Evolutionary conservation across 345 rosid species (phyloP).

Genomic region (thale cress (Arabidopsis thaliana)): TAIR10.1 NC_003076.8:20454501-20455000

Average conservation of each 20-base stretch:
- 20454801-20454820: neutral
- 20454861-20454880: too few relatives aligned
- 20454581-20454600: neutral
- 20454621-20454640: neutral
- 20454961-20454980: too few relatives aligned
- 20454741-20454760: neutral
- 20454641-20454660: neutral
- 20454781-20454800: neutral
- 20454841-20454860: neutral
- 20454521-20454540: neutral
- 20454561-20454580: constrained; percentile 1
- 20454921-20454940: too few relatives aligned
- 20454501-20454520: neutral
- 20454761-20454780: neutral
- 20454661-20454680: neutral
- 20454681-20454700: neutral
- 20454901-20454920: too few relatives aligned
- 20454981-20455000: neutral
- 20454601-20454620: neutral
- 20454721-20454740: neutral
- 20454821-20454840: neutral
- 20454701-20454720: neutral
- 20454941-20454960: too few relatives aligned
- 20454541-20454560: constrained; percentile 11
- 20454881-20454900: too few relatives aligned